A percentile compares a stretch with the other conserved stretches of the same genome.
Conservation (phyloP, 2,329 filamentous ascomycete genomes). For the Raffaelea deltoideospora region DNA sequence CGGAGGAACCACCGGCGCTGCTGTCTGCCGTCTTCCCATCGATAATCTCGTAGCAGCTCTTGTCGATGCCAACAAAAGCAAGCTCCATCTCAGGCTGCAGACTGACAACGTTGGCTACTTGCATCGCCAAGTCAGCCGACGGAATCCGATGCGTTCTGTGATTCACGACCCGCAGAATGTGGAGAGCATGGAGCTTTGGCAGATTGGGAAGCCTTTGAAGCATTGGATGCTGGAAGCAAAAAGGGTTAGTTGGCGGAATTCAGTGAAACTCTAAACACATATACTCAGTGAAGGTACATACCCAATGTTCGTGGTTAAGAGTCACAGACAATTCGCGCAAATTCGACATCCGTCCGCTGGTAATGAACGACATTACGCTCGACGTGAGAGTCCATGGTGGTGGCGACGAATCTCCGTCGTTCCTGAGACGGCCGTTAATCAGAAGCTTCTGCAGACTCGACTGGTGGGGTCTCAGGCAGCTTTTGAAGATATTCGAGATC, state of each 20-base stretch:
- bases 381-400: conserved; percentile 55
- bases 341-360: conserved; percentile 58
- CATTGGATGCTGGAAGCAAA: conserved; percentile 57
- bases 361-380: conserved; percentile 58
- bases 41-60: conserved; percentile 69
- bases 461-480: conserved; percentile 55
- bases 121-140: conserved; percentile 52
- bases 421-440: conserved; percentile 50
- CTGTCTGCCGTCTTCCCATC: conserved; percentile 35
- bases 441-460: conserved; percentile 57
- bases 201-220: conserved; percentile 59
- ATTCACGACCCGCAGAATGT: conserved; percentile 14
- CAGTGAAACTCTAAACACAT: too few species aligned
- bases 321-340: conserved; percentile 58
- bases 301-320: conserved; percentile 66
- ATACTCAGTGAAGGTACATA: conserved; percentile 29
- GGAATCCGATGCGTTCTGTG: conserved; percentile 24
- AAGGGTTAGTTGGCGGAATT: too few species aligned
- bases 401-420: conserved; percentile 32
- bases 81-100: conserved; percentile 62
- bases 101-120: conserved; percentile 65
- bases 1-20: conserved; percentile 7
- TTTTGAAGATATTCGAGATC: conserved; percentile 56
- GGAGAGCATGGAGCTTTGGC: conserved; percentile 44
- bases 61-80: conserved; percentile 61